Base-by-base conservation (phyloP, 805 yeast species). In the Candida tammaniensis region DNA sequence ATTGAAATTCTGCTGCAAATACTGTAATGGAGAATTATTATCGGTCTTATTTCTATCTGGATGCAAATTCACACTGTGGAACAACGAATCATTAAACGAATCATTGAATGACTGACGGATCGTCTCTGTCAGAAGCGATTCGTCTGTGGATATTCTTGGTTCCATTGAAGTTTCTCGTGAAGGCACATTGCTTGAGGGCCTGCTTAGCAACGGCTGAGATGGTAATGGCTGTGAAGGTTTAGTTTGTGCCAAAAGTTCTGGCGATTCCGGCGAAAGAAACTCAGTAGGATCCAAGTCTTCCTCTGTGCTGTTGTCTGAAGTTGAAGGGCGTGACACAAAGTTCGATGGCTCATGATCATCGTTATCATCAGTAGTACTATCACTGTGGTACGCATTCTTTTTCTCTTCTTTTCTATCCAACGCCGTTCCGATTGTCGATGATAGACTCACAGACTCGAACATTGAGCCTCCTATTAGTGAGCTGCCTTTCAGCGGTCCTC, bases 211-310 rank as follows among this genome's bases (percentile, higher is more conserved):
- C 7, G 22, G 22, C 22, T 19, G 22, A 7, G 22, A 10, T 19
- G 7, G 7, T 19, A 19, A 7, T 19, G 22, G 22, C 7, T 12
- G 7, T 13, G 27, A n/a, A 13, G n/a, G n/a, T n/a, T n/a, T 4
- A 23, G 11, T 14, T 14, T 31, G 25, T 7, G 20, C 17, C 12
- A 21, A 14, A 10, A 23, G 18, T 17, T 25, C 24, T 7, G 51
- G 51, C 10, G 45, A 37, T 14, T 43, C 46, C 2, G 47, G 44
- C 1, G 51, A 45, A 16, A 54, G 24, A 25, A 55, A 55, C 24
- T 49, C 57, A 1, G 47, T 36, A 2, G 57, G 60, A 42, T 53
- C 57, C n/a, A 52, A 33, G 7, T 53, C 58, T 21, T 47, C 52
- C 13, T 41, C 44, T 19, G 22, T 19, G 10, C 22, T 19, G 10